phyloP scores from a whole-genome alignment of 306 rosid genomes.

The Comarum palustre region DNA sequence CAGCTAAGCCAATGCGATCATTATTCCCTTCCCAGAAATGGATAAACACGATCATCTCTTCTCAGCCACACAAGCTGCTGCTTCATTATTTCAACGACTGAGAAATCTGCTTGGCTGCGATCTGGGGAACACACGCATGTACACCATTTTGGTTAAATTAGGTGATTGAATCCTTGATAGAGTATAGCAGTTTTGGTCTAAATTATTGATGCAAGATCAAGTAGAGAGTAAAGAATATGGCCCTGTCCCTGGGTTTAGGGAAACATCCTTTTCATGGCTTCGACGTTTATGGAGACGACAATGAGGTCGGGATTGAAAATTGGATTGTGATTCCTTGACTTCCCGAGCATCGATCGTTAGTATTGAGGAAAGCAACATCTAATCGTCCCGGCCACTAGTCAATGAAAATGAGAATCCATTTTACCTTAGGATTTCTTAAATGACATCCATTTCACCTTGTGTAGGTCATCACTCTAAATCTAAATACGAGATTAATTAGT shows the following conservation, averaged over 20 bases:
- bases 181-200: not conserved
- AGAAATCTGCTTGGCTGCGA: not conserved
- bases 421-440: not conserved
- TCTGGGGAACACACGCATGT: not conserved
- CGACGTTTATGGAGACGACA: not conserved
- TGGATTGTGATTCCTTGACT: constrained; percentile 1
- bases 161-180: not conserved
- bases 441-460: not conserved
- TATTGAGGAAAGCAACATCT: not conserved
- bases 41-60: not conserved
- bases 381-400: not conserved
- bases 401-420: not conserved
- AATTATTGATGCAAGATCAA: not conserved
- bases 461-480: no score
- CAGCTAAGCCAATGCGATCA: not conserved
- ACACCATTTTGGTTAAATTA: not conserved
- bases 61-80: not conserved
- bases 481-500: no score
- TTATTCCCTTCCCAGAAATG: not conserved
- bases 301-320: not conserved
- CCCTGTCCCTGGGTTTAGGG: not conserved
- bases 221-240: no score
- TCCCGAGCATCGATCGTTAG: not conserved
- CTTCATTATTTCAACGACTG: not conserved
- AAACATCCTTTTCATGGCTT: constrained; percentile 10